Percentiles rank a stretch among this genome's conserved stretches.
These are phyloP conservation scores for Plenodomus tracheiphilus DNA, from an alignment of 2,329 filamentous ascomycete species.

Conservation along the genomic window DNA sequence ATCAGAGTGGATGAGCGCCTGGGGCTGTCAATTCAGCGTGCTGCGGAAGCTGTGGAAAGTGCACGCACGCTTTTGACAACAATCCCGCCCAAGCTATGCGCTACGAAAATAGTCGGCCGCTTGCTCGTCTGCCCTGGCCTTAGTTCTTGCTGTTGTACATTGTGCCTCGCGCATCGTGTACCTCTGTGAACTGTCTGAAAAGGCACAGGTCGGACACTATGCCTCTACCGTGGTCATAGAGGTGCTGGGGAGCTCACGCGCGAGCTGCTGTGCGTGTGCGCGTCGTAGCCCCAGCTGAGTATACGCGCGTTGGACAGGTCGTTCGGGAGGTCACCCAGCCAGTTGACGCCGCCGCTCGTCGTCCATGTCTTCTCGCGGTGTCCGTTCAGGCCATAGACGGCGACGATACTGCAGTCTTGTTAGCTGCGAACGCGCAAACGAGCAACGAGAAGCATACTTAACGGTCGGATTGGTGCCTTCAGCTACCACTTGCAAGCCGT, in stretches of 20 bases:
- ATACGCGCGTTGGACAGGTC: slow-evolving; percentile 39
- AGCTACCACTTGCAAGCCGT: slow-evolving; percentile 15
- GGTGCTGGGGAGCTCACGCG: slow-evolving; percentile 15
- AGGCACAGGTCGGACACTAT: slow-evolving; percentile 2
- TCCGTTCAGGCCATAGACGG: slow-evolving; percentile 30
- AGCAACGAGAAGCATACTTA: slow-evolving; percentile 11
- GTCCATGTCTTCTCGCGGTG: slow-evolving; percentile 31
- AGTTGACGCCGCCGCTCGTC: slow-evolving; percentile 20
- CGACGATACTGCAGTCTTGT: slow-evolving; percentile 22
- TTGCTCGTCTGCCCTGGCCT: slow-evolving; percentile 28
- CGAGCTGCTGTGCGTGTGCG: neutral
- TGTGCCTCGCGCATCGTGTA: neutral
- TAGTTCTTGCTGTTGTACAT: slow-evolving; percentile 2
- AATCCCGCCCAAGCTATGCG: slow-evolving; percentile 40
- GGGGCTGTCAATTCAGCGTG: too few relatives aligned
- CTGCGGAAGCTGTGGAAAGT: too few relatives aligned
- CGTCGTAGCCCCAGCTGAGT: slow-evolving; percentile 43
- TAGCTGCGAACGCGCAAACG: slow-evolving; percentile 4
- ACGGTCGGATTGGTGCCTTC: slow-evolving; percentile 13
- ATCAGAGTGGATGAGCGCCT: too few relatives aligned
- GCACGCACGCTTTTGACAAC: slow-evolving; percentile 39
- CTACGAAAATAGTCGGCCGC: slow-evolving; percentile 39
- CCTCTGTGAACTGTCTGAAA: slow-evolving; percentile 15
- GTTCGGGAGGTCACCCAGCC: slow-evolving; percentile 26
- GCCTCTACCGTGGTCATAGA: neutral